Percentiles rank a stretch among this genome's conserved stretches.
phyloP scores from a whole-genome alignment of 495 filamentous ascomycete species.

The Hypoxylon rickii region DNA sequence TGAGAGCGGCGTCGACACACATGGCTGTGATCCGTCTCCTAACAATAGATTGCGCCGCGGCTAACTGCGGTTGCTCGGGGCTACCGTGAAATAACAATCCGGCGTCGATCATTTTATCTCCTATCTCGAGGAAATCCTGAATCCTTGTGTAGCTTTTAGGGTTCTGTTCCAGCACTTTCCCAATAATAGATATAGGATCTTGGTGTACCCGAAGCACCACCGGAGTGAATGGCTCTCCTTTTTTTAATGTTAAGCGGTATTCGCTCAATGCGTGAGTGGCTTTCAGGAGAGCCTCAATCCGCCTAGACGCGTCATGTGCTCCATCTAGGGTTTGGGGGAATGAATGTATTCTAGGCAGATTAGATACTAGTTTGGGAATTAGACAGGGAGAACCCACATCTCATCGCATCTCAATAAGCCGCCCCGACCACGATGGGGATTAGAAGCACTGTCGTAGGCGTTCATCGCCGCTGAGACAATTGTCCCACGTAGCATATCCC shows the following conservation, averaged over 20 bases:
- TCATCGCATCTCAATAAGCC: constrained; percentile 83
- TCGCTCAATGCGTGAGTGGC: constrained; percentile 87
- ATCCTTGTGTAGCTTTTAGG: constrained; percentile 81
- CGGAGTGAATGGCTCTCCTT: constrained; percentile 89
- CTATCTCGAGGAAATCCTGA: constrained; percentile 81
- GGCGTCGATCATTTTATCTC: constrained; percentile 73
- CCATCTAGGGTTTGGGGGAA: constrained; percentile 68
- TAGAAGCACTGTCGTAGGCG: constrained; percentile 87
- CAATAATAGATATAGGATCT: constrained; percentile 83
- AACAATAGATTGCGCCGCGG: constrained; percentile 35
- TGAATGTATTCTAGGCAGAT: constrained; percentile 68
- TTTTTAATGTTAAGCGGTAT: constrained; percentile 86
- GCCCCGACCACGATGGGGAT: constrained; percentile 81
- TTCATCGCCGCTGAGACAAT: constrained; percentile 70
- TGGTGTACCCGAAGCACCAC: constrained; percentile 84
- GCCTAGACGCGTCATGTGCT: constrained; percentile 55
- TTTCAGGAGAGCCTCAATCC: constrained; percentile 70
- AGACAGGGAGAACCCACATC: constrained; percentile 59
- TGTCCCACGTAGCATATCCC: constrained; percentile 62
- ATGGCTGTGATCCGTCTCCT: constrained; percentile 80
- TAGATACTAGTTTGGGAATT: no score
- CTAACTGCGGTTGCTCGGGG: constrained; percentile 4
- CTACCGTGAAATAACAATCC: constrained; percentile 55
- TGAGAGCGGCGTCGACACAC: constrained; percentile 85
- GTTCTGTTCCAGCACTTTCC: constrained; percentile 88